Evolutionary conservation across 2,329 filamentous ascomycete species (phyloP), one percentile per base, ranked within the genome.

Genomic region (Phialophora tarda): DNA sequence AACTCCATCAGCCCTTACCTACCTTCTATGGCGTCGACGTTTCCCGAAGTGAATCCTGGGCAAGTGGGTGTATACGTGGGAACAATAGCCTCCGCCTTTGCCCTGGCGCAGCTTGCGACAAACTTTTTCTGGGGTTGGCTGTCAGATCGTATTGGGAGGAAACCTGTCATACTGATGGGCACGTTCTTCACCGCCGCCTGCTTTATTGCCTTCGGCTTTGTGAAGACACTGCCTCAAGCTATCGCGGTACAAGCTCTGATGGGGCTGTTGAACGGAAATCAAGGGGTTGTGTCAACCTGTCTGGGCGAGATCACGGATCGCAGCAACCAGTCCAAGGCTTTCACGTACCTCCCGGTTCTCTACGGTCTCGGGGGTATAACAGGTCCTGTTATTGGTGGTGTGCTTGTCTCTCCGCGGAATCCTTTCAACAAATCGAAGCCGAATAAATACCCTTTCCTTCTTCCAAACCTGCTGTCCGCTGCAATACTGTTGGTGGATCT

Each of bases 1-100:
- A 99, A 99, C 78, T 97, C 93, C 24, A 97, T 99, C 74, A 91
- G 90, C 11, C 95, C 95, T 0, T 99, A 99, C 78, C 86, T 99
- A 1, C 95, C 95, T 0, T 87, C 93, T 73, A 98, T 99, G 94
- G 89, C 93, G 1, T 86, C 88, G 24, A 88, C 88, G 0, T 98
- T 98, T 76, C 91, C 92, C 1, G 91, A 91, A 68, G 89, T 97
- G 23, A 85, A 90, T 23, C 79, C 84, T 1, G 83, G 82, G 5
- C 82, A 93, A 73, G 89, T 90, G 34, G 95, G 94, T 0, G 76
- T 98, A 50, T 98, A 96, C 76, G 93, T 98, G 0, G 95, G 95
- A 14, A 83, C 93, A 55, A 89, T 98, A 56, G 95, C 94, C 0
- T 97, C 92, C 7, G 86, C 91, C 0, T 99, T 99, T 77, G 95